Evolutionary conservation across 192 early-diverging fungal species (phyloP), one percentile per base, ranked within the genome.

Genomic region (Linnemannia hyalina): DNA sequence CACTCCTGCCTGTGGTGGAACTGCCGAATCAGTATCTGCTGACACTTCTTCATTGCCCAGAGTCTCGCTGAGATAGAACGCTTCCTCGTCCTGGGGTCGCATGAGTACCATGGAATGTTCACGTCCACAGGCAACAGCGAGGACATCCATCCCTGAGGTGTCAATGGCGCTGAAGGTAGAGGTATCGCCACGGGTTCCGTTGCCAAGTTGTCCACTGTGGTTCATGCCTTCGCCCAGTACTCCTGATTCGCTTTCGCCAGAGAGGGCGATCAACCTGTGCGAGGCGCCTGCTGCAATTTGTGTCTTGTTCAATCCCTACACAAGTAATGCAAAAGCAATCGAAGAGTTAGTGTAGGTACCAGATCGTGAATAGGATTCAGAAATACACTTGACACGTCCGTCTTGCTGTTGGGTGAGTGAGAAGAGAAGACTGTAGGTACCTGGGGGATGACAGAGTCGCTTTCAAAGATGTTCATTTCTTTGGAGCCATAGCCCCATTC

Each of bases 61-160:
- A 2, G 29, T 65, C 13, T 65, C 60, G 3, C 60, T 65, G 10
- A 26, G 38, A 54, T 80, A 65, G 60, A 15, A 65, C n/a, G 68
- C n/a, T 46, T n/a, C 57, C 46, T 72, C 74, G 40, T 49, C 8
- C 35, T 74, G 60, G 23, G 73, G 42, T 42, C 71, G 63, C n/a
- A 83, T 81, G 0, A 95, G 76, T 68, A 95, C 81, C 70, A 92
- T 92, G 41, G 92, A 94, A 78, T 95, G 94, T 63, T 95, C 94
- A 3, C 94, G 92, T 26, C 94, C 94, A 76, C 93, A 94, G 16
- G 90, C 89, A 18, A 95, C 44, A 75, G 74, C 90, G 11, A 86
- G 78, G 15, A 74, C 42, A 15, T 88, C 79, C 47, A 77, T 77
- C 11, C 91, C 92, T 5, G 70, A 40, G 4, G 89, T 77, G 22